Evolutionary conservation across 2,329 filamentous ascomycete species (phyloP), one percentile per base, ranked within the genome.

Genomic region (Colletotrichum tabaci): DNA sequence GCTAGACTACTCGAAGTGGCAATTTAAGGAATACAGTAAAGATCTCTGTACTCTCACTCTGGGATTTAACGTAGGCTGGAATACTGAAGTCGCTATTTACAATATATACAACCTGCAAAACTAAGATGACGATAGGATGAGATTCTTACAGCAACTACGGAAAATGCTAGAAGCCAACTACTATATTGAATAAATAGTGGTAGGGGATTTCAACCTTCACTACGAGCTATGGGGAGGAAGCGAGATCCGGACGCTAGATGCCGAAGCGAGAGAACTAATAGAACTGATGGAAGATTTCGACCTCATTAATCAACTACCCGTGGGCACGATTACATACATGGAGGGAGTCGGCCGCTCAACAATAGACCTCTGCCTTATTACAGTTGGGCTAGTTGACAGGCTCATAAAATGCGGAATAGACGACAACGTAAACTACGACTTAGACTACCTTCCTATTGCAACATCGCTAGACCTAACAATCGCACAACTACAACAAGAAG

Each of bases 151-250:
- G 16, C 35, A 40, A 21, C 60, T 63, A 21, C 47, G 60, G 9
- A 42, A 10, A 53, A 42, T n/a, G 18, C 60, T 63, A 5, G 46
- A 63, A 52, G 18, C 47, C 12, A 42, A 63, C 18, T 2, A 16
- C 9, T 9, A 63, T 9, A 21, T 35, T 1, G 30, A 63, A 52
- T n/a, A 63, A 44, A 63, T 53, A 1, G 60, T 26, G 46, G 47
- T 63, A 4, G 47, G 60, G 16, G 35, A 62, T 23, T 62, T 62
- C 12, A 62, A 62, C 30, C 47, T 62, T 16, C 10, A 62, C 35
- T 7, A 62, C 12, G 30, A 62, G 60, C 60, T 62, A 12, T 62
- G 18, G 46, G 60, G 60, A 49, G 60, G 60, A 42, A 62, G 60
- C 47, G 47, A 62, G 3, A 62, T 62, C 26, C 35, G 60, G 26